Evolutionary conservation across 305 asterid genomes (phyloP).

Genomic region (Fraxinus paxiana): DNA sequence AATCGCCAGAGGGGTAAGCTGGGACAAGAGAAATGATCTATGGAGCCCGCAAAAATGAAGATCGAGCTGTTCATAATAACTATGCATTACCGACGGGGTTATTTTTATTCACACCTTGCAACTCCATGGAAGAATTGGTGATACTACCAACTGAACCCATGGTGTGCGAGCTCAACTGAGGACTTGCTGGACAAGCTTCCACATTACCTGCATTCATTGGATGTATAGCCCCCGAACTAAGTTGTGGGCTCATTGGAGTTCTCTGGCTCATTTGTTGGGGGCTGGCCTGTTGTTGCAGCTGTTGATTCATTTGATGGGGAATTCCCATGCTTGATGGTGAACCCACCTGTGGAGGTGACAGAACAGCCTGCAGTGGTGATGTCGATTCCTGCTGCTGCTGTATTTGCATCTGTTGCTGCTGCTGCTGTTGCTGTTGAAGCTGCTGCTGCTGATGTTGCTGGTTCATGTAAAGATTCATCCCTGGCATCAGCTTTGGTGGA

Average conservation of each 20-base stretch:
- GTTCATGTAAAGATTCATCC: slow-evolving; percentile 60
- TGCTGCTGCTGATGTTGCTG: slow-evolving; percentile 62
- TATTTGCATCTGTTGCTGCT: slow-evolving; percentile 18
- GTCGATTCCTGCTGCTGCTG: slow-evolving; percentile 56
- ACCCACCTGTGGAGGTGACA: slow-evolving; percentile 72
- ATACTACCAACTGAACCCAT: slow-evolving; percentile 84
- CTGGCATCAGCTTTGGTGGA: slow-evolving; percentile 74
- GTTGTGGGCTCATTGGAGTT: slow-evolving; percentile 92
- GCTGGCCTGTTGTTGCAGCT: slow-evolving; percentile 52
- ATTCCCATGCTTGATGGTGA: slow-evolving; percentile 75
- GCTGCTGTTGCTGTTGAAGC: slow-evolving; percentile 25
- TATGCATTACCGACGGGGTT: slow-evolving; percentile 50
- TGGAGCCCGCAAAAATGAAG: background rate
- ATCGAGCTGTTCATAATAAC: slow-evolving; percentile 11
- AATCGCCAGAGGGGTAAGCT: background rate
- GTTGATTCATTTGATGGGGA: slow-evolving; percentile 61
- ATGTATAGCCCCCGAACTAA: slow-evolving; percentile 87
- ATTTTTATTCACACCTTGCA: slow-evolving; percentile 78
- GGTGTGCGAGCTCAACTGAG: slow-evolving; percentile 92
- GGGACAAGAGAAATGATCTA: background rate
- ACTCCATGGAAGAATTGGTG: slow-evolving; percentile 78
- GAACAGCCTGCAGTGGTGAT: slow-evolving; percentile 63
- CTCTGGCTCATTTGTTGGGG: slow-evolving; percentile 81
- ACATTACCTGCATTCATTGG: slow-evolving; percentile 56
- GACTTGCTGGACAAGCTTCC: slow-evolving; percentile 92